Conservation (phyloP, 345 rosid genomes). For the Excoecaria agallocha region DNA sequence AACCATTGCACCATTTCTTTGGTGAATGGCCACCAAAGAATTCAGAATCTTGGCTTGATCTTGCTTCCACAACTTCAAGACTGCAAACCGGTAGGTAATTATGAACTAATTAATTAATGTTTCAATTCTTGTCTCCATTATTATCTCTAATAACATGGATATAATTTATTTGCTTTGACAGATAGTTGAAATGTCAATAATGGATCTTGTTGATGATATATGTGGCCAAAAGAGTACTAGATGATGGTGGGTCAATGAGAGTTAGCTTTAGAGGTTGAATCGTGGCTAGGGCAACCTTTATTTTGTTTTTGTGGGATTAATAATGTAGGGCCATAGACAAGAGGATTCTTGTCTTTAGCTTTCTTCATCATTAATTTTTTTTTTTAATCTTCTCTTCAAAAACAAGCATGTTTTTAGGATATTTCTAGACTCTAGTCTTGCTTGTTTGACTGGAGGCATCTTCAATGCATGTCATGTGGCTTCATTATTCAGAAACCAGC, state of each 20-base stretch:
- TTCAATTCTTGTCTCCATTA: no score
- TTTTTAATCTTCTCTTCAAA: conserved; percentile 20
- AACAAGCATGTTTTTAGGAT: conserved; percentile 35
- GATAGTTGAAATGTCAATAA: conserved; percentile 37
- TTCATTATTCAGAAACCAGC: not conserved
- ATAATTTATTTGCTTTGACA: conserved; percentile 11
- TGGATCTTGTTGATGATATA: conserved; percentile 9
- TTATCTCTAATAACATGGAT: not conserved
- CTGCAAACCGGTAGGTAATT: conserved; percentile 25
- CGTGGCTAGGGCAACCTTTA: conserved; percentile 34
- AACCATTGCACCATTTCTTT: conserved; percentile 77
- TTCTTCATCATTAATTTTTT: conserved; percentile 12
- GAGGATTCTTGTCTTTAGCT: conserved; percentile 19
- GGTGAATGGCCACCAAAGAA: conserved; percentile 54
- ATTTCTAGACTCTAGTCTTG: conserved; percentile 15
- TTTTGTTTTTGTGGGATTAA: conserved; percentile 8
- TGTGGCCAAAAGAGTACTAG: conserved; percentile 35
- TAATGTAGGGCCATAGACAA: conserved; percentile 20
- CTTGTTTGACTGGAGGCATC: conserved; percentile 34
- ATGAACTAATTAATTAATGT: not conserved
- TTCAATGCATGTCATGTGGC: not conserved
- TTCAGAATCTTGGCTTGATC: conserved; percentile 55
- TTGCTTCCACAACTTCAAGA: conserved; percentile 42
- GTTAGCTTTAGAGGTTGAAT: conserved; percentile 10
- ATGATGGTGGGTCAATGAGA: conserved; percentile 29